Evolutionary conservation across 139 green algal genomes (phyloP).

Genomic region (Asterochloris erici): DNA sequence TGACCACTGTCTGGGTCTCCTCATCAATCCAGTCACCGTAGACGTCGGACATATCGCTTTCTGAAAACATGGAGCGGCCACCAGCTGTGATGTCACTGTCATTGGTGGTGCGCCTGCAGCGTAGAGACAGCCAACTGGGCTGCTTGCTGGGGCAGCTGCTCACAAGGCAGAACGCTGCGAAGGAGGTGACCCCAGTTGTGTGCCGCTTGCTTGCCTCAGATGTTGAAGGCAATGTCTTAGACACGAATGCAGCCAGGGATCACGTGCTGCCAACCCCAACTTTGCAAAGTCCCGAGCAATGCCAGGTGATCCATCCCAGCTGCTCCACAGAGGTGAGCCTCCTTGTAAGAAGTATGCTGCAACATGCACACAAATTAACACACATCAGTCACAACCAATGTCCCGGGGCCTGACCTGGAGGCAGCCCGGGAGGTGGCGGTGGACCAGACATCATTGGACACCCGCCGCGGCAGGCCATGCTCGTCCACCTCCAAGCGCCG

Average conservation of each 20-base stretch:
- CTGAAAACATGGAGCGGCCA: neutral
- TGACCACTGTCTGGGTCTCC: slow-evolving; percentile 22
- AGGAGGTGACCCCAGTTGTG: too few relatives aligned
- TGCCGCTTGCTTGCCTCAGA: too few relatives aligned
- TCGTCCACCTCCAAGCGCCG: slow-evolving; percentile 36
- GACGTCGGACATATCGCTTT: slow-evolving; percentile 11
- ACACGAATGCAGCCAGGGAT: too few relatives aligned
- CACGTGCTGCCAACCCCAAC: too few relatives aligned
- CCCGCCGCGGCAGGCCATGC: slow-evolving; percentile 23
- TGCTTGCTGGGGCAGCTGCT: too few relatives aligned
- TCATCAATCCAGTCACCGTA: slow-evolving; percentile 33
- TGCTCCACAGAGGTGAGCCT: too few relatives aligned
- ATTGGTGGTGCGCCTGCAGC: slow-evolving; percentile 4
- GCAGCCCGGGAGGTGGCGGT: slow-evolving; percentile 8
- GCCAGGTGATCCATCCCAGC: neutral
- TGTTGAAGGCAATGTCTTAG: too few relatives aligned
- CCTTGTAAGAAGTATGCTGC: too few relatives aligned
- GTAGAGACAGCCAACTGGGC: neutral
- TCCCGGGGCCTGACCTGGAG: neutral
- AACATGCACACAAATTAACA: too few relatives aligned
- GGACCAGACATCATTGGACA: slow-evolving; percentile 21
- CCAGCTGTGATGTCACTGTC: slow-evolving; percentile 4
- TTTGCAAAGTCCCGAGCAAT: neutral
- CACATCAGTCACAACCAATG: too few relatives aligned
- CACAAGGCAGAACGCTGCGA: too few relatives aligned